phyloP scores from a whole-genome alignment of 805 yeast species.

The Teunomyces kruisii region DNA sequence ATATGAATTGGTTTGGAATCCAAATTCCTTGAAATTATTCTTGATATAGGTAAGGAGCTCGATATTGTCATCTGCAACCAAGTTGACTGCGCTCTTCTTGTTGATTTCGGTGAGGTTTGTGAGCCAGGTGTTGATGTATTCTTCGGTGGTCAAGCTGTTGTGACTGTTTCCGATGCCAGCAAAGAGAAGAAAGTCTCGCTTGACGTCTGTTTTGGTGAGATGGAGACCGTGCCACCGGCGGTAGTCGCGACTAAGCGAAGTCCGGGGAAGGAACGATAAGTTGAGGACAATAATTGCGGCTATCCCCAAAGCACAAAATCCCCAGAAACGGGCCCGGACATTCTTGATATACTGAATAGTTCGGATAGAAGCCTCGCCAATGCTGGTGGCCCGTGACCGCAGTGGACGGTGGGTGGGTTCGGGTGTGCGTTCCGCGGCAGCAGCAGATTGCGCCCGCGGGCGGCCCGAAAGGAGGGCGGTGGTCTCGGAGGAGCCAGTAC shows the following conservation, averaged over 20 bases:
- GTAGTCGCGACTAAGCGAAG: conserved; percentile 79
- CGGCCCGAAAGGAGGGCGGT: not conserved
- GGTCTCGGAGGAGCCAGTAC: not conserved
- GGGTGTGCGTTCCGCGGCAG: not conserved
- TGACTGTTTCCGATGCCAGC: conserved; percentile 25
- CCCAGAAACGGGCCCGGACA: conserved; percentile 34
- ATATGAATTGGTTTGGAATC: conserved; percentile 20
- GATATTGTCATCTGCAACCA: conserved; percentile 25
- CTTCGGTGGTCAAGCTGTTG: conserved; percentile 21
- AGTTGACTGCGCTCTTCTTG: conserved; percentile 16
- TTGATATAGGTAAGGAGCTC: conserved; percentile 26
- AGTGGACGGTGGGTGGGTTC: not conserved
- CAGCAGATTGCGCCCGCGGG: not conserved
- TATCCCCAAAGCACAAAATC: conserved; percentile 49
- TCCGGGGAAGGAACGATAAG: conserved; percentile 76
- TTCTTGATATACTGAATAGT: conserved; percentile 3
- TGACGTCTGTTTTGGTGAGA: conserved; percentile 67
- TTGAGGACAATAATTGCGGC: conserved; percentile 56
- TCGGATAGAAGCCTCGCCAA: conserved; percentile 1
- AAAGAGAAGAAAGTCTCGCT: conserved; percentile 53
- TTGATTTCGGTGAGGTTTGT: conserved; percentile 27
- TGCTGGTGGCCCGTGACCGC: conserved; percentile 2
- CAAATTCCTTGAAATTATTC: conserved; percentile 25
- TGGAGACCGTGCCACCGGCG: conserved; percentile 68
- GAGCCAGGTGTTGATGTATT: conserved; percentile 27